phyloP scores from a whole-genome alignment of 2,329 filamentous ascomycete genomes.

The Spiromastix sp. region DNA sequence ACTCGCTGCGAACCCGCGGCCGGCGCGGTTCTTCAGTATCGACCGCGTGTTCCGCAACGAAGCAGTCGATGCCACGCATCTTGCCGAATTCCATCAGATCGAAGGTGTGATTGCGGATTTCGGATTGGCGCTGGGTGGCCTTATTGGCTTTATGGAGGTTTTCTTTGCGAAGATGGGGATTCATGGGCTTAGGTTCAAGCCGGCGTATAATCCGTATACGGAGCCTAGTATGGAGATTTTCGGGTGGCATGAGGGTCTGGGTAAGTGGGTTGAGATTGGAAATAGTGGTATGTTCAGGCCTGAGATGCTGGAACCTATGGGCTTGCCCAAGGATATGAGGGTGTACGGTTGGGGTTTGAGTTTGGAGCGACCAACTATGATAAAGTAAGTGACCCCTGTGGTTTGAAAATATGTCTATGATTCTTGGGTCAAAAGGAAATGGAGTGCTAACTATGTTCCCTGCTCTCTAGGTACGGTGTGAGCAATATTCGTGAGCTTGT shows the following conservation, averaged over 20 bases:
- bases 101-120: slow-evolving; percentile 98
- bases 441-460: slow-evolving; percentile 5
- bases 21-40: slow-evolving; percentile 96
- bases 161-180: slow-evolving; percentile 98
- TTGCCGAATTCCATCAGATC: slow-evolving; percentile 97
- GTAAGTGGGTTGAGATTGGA: slow-evolving; percentile 92
- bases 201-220: slow-evolving; percentile 90
- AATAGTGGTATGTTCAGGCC: slow-evolving; percentile 98
- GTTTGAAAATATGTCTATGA: slow-evolving; percentile 8
- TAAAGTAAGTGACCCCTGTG: slow-evolving; percentile 54
- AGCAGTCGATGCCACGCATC: slow-evolving; percentile 89
- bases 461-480: slow-evolving; percentile 48
- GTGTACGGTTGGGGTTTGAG: slow-evolving; percentile 92
- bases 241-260: slow-evolving; percentile 79
- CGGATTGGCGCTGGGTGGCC: slow-evolving; percentile 76
- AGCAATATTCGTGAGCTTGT: slow-evolving; percentile 87
- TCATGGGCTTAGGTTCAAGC: slow-evolving; percentile 80
- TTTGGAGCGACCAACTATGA: slow-evolving; percentile 94
- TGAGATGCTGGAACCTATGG: slow-evolving; percentile 95
- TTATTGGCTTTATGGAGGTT: slow-evolving; percentile 89
- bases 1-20: slow-evolving; percentile 70
- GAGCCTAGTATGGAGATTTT: slow-evolving; percentile 99
- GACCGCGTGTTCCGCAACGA: slow-evolving; percentile 98
- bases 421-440: background rate
- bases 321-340: slow-evolving; percentile 77